Evolutionary conservation across 2,329 filamentous ascomycete genomes (phyloP).

Genomic region (Apiospora marii): DNA sequence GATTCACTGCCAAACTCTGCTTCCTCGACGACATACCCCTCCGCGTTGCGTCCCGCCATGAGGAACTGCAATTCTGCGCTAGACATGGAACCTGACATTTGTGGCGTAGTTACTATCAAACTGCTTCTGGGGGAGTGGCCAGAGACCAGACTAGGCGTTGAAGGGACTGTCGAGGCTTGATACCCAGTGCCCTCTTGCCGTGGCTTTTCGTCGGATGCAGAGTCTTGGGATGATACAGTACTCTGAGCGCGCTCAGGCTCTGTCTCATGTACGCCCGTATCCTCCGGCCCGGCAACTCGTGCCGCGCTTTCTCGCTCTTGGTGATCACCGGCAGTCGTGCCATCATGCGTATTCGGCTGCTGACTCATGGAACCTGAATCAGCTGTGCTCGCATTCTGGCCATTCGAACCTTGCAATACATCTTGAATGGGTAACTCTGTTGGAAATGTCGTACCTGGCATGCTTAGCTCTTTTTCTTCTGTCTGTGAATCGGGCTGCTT

Average conservation of each 20-base stretch:
- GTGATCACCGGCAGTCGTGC: background rate
- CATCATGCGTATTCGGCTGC: background rate
- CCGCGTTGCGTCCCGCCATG: constrained; percentile 16
- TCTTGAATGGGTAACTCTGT: constrained; percentile 1
- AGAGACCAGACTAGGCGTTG: constrained; percentile 40
- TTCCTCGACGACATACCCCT: constrained; percentile 20
- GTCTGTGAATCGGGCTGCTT: constrained; percentile 6
- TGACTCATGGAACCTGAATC: constrained; percentile 5
- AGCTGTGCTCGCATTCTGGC: background rate
- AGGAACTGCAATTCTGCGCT: constrained; percentile 23
- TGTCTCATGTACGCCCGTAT: background rate
- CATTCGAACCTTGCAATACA: background rate
- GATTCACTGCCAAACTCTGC: constrained; percentile 4
- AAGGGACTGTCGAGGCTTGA: constrained; percentile 33
- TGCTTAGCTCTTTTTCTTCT: background rate
- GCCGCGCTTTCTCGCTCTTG: background rate
- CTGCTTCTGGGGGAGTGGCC: constrained; percentile 40
- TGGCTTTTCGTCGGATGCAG: background rate
- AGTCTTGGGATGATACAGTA: background rate
- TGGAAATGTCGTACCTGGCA: constrained; percentile 1
- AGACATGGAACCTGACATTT: constrained; percentile 29
- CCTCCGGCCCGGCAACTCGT: background rate
- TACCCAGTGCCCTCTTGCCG: background rate
- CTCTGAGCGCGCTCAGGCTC: background rate
- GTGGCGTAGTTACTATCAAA: constrained; percentile 40